Evolutionary conservation across 805 yeast genomes (phyloP).

Genomic region (Saccharomyces kudriavzevii): DNA sequence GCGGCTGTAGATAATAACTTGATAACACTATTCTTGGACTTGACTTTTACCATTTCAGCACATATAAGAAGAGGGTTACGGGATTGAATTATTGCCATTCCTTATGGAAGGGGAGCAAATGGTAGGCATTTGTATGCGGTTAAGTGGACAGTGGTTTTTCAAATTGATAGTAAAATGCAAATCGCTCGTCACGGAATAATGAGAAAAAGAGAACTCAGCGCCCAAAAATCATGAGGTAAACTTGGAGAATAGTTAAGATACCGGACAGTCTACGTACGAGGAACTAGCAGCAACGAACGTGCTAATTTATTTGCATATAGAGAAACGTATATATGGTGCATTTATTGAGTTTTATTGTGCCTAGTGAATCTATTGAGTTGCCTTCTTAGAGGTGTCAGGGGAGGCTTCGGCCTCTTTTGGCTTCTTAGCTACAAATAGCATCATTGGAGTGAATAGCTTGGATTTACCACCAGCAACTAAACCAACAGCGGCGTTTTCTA

Average conservation of each 20-base stretch:
- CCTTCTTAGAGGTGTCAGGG: not conserved
- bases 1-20: conserved; percentile 82
- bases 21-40: conserved; percentile 72
- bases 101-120: not conserved
- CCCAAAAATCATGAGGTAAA: not conserved
- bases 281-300: not conserved
- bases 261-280: not conserved
- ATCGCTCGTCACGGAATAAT: not conserved
- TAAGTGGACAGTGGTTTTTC: not conserved
- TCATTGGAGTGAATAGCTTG: conserved; percentile 94
- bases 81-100: not conserved
- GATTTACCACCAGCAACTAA: conserved; percentile 88
- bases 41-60: conserved; percentile 40
- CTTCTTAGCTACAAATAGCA: conserved; percentile 82
- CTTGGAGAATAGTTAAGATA: not conserved
- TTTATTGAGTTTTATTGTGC: not conserved
- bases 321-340: not conserved
- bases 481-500: conserved; percentile 95
- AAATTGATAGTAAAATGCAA: not conserved
- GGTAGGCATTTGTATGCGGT: not conserved
- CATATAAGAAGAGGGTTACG: not conserved
- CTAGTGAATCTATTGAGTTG: not conserved
- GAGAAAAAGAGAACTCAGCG: not conserved
- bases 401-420: conserved; percentile 38
- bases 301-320: not conserved